Evolutionary conservation across 2,329 filamentous ascomycete genomes (phyloP), one percentile per base, ranked within the genome.

Genomic region (Fusarium sp.): DNA sequence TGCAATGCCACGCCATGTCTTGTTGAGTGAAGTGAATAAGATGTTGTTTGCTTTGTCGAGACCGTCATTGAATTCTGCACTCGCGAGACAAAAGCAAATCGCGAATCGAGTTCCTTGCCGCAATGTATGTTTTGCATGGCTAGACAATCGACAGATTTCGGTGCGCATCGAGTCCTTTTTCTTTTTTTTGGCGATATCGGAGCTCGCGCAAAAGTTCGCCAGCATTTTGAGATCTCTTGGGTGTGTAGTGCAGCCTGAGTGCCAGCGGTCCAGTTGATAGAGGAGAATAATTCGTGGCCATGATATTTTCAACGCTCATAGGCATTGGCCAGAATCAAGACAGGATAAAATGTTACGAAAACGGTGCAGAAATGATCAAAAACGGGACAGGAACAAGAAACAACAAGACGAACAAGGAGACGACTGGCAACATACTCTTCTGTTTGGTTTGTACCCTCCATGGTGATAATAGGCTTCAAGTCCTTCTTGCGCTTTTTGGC

Each of bases 401-500:
- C 32, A 53, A 27, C 49, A 63, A 50, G 43, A 40, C 20, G 46
- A 55, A 25, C 44, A 63, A 64, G 27, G 32, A 50, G 22, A 55
- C 24, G 20, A 54, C n/a, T 30, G 53, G 34, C n/a, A 18, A 83
- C 81, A 62, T 79, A 83, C 81, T 77, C 82, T 52, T 66, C 52
- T n/a, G 63, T 34, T 38, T 75, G 71, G 14, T 54, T 60, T 50
- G 80, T 80, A 83, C 81, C 84, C 76, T 92, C 90, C 64, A 87
- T 91, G 43, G 91, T 93, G 80, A 93, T 91, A 77, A 93, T 93
- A 75, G 91, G 91, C 82, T 92, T 92, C 73, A 92, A 82, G 57
- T 91, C 89, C 86, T 93, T 93, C 84, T 91, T 90, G 77, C 90
- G 87, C 86, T 93, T 93, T 86, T 92, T 93, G 24, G 77, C 76